These are phyloP conservation scores for Novymonas esmeraldas DNA, from an alignment of 208 protist species.

Conservation along the genomic window DNA sequence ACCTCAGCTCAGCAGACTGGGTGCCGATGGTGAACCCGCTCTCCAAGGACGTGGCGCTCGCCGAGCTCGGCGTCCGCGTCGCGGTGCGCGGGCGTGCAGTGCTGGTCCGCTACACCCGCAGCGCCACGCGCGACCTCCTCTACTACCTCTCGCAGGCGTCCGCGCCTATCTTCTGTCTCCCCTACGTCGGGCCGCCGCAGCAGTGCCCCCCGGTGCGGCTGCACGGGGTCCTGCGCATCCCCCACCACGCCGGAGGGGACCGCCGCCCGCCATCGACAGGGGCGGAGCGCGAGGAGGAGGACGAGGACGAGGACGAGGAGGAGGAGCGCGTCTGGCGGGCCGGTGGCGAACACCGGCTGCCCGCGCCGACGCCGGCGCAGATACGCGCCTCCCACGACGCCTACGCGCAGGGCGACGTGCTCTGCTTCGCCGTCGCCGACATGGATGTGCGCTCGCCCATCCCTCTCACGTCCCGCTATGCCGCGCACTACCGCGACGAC, in stretches of 20 bases:
- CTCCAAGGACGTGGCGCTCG: constrained; percentile 20
- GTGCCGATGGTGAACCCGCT: constrained; percentile 31
- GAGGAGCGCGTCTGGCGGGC: no score
- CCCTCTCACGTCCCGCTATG: constrained; percentile 7
- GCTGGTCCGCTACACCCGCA: constrained; percentile 12
- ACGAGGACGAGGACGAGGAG: no score
- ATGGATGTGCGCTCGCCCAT: constrained; percentile 1
- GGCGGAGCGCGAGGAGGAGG: no score
- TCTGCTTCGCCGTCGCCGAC: constrained; percentile 13
- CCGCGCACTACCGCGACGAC: constrained; percentile 13
- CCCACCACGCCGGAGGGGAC: background rate
- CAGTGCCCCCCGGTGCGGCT: constrained; percentile 17
- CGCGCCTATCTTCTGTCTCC: constrained; percentile 22
- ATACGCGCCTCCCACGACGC: background rate
- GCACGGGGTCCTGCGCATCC: constrained; percentile 10
- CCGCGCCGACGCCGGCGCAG: constrained; percentile 6
- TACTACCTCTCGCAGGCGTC: constrained; percentile 29
- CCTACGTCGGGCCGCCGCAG: constrained; percentile 22
- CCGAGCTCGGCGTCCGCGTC: constrained; percentile 9
- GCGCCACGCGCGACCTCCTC: constrained; percentile 11
- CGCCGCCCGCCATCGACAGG: no score
- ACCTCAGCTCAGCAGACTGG: constrained; percentile 18
- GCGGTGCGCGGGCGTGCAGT: constrained; percentile 10
- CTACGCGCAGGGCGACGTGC: constrained; percentile 7
- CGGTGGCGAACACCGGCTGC: no score